Percentiles rank a stretch among this genome's conserved stretches.
Conservation (phyloP, 495 filamentous ascomycete species). For the Lepidopterella palustris region DNA sequence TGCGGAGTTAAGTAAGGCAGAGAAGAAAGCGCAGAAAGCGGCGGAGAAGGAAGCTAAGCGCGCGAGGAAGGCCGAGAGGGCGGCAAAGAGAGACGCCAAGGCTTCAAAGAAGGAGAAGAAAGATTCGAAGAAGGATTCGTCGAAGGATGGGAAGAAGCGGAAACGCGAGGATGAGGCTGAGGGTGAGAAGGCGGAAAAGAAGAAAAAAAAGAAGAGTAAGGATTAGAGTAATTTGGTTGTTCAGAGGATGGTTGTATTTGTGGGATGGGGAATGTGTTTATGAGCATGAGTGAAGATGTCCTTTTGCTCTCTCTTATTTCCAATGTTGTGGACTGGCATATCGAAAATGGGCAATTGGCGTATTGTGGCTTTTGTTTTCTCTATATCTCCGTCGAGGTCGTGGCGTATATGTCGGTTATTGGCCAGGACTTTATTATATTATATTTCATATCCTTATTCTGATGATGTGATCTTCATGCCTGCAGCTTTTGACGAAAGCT, state of each 20-base stretch:
- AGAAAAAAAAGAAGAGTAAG: conserved; percentile 42
- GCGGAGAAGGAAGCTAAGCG: conserved; percentile 44
- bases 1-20: conserved; percentile 39
- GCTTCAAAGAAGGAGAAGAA: conserved; percentile 63
- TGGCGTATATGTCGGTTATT: too few relatives aligned
- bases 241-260: background rate
- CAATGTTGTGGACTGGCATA: too few relatives aligned
- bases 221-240: conserved; percentile 10
- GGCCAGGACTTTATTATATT: too few relatives aligned
- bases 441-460: too few relatives aligned
- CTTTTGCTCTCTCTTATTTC: too few relatives aligned
- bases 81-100: conserved; percentile 72
- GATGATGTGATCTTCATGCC: too few relatives aligned
- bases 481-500: too few relatives aligned
- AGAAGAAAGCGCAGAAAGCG: conserved; percentile 42
- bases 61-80: conserved; percentile 47
- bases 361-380: too few relatives aligned
- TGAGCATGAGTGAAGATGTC: too few relatives aligned
- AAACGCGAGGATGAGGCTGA: conserved; percentile 26
- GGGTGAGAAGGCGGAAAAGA: conserved; percentile 27
- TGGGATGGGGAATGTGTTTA: background rate
- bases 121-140: conserved; percentile 33
- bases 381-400: too few relatives aligned
- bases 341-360: too few relatives aligned
- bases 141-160: conserved; percentile 30